These are phyloP conservation scores for Sequoiadendron giganteum DNA, from an alignment of 75 land plant genomes.

Conservation along the genomic window DNA sequence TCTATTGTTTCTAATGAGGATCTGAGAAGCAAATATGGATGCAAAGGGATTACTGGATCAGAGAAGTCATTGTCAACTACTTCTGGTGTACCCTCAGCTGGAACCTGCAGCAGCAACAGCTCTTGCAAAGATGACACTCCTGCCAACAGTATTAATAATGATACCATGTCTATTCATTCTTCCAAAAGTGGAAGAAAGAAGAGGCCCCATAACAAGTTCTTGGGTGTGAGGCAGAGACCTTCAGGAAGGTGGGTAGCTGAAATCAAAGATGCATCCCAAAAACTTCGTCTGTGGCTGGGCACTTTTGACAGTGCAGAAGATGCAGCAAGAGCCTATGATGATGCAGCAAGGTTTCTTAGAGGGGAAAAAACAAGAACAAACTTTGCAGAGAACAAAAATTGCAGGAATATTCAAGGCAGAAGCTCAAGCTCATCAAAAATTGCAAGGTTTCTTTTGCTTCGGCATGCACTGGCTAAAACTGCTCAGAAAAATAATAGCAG, in stretches of 20 bases:
- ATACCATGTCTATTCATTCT: not conserved
- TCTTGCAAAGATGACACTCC: not conserved
- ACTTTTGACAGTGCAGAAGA: slow-evolving; percentile 57
- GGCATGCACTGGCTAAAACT: not conserved
- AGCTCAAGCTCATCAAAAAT: not conserved
- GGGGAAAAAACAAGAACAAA: slow-evolving; percentile 61
- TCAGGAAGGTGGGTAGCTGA: slow-evolving; percentile 60
- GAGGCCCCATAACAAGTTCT: slow-evolving; percentile 13
- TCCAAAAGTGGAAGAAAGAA: not conserved
- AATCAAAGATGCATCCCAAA: slow-evolving; percentile 55
- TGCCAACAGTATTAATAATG: not conserved
- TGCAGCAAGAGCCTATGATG: slow-evolving; percentile 62
- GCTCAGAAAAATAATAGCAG: not conserved
- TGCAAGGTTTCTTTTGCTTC: slow-evolving; percentile 7
- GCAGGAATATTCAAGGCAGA: not conserved
- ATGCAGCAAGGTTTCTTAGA: slow-evolving; percentile 47
- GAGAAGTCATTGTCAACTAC: not conserved
- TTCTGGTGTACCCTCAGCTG: not conserved
- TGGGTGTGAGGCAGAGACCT: slow-evolving; percentile 56
- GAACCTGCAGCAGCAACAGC: not conserved
- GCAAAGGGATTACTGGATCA: not conserved
- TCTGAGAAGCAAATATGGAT: not conserved
- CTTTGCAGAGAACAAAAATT: slow-evolving; percentile 21
- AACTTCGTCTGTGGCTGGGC: slow-evolving; percentile 53
- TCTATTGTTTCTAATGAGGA: not conserved